Base-by-base conservation (phyloP, 805 yeast species). In the Candida bentonensis region DNA sequence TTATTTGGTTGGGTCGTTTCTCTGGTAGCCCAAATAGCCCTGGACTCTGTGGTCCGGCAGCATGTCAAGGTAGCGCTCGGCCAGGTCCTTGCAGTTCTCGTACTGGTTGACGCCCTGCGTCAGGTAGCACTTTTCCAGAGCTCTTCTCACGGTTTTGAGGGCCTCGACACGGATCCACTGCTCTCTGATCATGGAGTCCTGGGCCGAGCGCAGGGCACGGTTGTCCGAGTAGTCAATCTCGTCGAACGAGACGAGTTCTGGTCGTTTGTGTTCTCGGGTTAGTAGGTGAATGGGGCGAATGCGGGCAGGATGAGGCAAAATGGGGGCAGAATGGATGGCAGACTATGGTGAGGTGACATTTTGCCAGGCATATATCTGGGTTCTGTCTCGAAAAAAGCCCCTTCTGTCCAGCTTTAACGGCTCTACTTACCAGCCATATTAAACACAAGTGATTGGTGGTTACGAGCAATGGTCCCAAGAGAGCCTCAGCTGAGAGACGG, bases 1-100 rank as follows among this genome's bases (percentile, higher is more conserved):
- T 60, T 66, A 81, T 66, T 82, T 81, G 28, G 83, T 69, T 40
- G 89, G 92, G 59, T 83, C 94, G 65, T 83, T 83, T 73, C 84
- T 80, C 67, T 84, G 94, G 67, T 83, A 82, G n/a, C 86, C 89
- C 58, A 78, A 66, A 65, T 72, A 82, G 39, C 94, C 94, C 53
- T 75, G 72, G 48, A 80, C 71, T 53, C 77, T 73, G 53, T 80
- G 73, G 42, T 71, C 64, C 46, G 85, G 88, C 46, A 83, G 68
- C 82, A 84, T 70, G 54, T 79, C 82, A 68, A 84, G 65, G 61
- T 84, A 83, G 49, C 67, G 57, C 53, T 64, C 68, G 23, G 87
- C 82, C 54, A 84, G 67, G 41, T 82, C 83, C 62, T 79, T 75
- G 66, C 94, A 84, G 62, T 82, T 84, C 66, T 82, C 87, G 55